Percentiles rank a stretch among this genome's conserved stretches.
phyloP scores from a whole-genome alignment of 176 grass and related monocot species.

The Neostapfia colusana region DNA sequence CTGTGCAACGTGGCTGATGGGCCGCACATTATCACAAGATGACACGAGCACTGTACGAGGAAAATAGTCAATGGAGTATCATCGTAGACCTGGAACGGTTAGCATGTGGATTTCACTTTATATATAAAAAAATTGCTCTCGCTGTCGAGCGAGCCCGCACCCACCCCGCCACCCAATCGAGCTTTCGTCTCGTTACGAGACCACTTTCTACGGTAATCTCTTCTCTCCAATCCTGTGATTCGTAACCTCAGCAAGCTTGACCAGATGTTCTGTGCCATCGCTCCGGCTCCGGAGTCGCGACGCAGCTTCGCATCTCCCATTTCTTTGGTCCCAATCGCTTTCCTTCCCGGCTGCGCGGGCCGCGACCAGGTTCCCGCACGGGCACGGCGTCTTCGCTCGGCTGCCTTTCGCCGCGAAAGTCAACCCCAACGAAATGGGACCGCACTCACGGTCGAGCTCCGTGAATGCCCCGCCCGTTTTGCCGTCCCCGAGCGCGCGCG shows the following conservation, averaged over 20 bases:
- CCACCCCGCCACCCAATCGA: background rate
- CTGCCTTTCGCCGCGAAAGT: background rate
- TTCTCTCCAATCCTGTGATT: background rate
- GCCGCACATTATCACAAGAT: background rate
- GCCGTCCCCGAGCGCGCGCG: too few species aligned
- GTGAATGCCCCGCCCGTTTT: too few species aligned
- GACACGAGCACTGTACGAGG: background rate
- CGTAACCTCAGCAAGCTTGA: background rate
- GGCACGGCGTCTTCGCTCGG: background rate
- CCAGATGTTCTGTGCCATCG: background rate
- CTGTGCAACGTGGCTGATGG: background rate
- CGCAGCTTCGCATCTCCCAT: background rate
- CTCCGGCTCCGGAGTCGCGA: background rate
- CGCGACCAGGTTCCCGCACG: too few species aligned
- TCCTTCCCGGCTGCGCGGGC: background rate
- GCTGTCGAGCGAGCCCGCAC: background rate
- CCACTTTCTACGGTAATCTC: background rate
- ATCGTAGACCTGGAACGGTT: background rate
- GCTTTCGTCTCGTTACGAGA: background rate
- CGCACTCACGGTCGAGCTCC: too few species aligned
- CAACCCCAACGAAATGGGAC: too few species aligned
- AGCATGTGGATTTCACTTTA: background rate
- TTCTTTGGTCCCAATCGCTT: background rate
- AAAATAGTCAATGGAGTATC: background rate
- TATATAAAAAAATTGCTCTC: background rate